A percentile compares a stretch with the other conserved stretches of the same genome.
phyloP scores from a whole-genome alignment of 345 rosid species.

The Chamaenerion angustifolium region DNA sequence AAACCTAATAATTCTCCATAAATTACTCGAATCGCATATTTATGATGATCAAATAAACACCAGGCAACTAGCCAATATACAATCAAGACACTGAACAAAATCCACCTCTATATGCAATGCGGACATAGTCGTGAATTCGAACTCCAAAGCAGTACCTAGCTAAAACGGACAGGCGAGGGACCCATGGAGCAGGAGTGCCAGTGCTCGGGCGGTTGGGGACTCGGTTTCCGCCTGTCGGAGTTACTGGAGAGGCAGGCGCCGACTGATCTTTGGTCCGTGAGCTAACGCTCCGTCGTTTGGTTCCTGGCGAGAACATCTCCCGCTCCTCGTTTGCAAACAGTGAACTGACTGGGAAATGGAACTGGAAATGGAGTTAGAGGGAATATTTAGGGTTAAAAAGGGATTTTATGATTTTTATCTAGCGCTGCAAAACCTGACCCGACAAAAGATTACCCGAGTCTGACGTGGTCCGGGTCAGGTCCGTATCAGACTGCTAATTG shows the following conservation, averaged over 20 bases:
- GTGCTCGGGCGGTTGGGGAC: slow-evolving; percentile 53
- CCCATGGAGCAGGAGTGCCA: slow-evolving; percentile 94
- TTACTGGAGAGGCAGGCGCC: slow-evolving; percentile 39
- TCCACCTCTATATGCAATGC: not conserved
- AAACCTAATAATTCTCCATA: no score
- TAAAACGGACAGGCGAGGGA: slow-evolving; percentile 75
- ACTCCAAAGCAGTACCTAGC: slow-evolving; percentile 36
- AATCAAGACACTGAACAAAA: not conserved
- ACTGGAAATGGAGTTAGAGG: slow-evolving; percentile 1
- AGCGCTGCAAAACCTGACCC: no score
- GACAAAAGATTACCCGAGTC: no score
- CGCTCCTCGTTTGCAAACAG: no score
- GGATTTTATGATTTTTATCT: not conserved
- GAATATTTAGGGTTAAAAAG: slow-evolving; percentile 8
- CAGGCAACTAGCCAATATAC: no score
- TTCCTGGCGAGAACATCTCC: slow-evolving; percentile 69
- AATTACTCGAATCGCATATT: no score
- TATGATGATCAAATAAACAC: no score
- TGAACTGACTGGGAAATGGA: not conserved
- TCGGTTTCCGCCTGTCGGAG: slow-evolving; percentile 36
- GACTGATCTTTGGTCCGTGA: slow-evolving; percentile 22
- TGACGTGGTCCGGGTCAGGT: no score
- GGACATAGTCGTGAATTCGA: not conserved
- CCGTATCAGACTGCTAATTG: no score
- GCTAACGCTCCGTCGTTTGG: slow-evolving; percentile 35